Base-by-base conservation (phyloP, 495 filamentous ascomycete genomes). In the Aspergillus affinis region DNA sequence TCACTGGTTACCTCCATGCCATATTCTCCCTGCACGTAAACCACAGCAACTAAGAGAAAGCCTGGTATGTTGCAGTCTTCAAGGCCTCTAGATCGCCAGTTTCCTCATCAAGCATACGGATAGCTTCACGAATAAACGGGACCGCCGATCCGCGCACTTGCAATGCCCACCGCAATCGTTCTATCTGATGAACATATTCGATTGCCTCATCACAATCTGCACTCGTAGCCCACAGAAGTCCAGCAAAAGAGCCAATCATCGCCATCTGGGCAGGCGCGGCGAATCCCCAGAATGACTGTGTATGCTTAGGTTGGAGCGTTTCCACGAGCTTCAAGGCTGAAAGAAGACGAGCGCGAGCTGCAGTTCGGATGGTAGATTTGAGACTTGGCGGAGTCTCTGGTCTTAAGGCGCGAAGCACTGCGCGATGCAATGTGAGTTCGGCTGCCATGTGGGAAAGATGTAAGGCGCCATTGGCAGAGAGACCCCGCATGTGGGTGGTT, bases 401-500 rank as follows among this genome's bases (percentile, higher is more conserved):
- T 0, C 63, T 53, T 48, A 93, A 77, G 19, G 88, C 89, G 32
- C 90, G 88, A 49, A 93, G 83, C 65, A 93, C 92, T 60, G 89
- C 84, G 15, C 91, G 84, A 67, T 95, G 91, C 52, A 95, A 87
- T 0, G 88, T 92, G 66, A 93, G 91, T 67, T 93, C 91, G 12
- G 88, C 86, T 23, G 91, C 89, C 65, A 91, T 92, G 73, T 93
- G 92, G 47, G 87, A 89, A 19, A 95, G 83, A 71, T 93, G 90
- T 45, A 95, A 80, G 65, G 86, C 91, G 47, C 91, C 91, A 69
- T 80, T 84, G 59, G 82, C 81, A 32, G 81, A 85, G 52, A 86
- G 77, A 49, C 80, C 80, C 46, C 66, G 68, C 6, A 65, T 56
- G 55, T 62, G 61, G 12, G 65, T 65, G 27, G 72, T 66, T 36